Evolutionary conservation across 106 monocot species (phyloP).

Genomic region (Dactylorhiza incarnata): DNA sequence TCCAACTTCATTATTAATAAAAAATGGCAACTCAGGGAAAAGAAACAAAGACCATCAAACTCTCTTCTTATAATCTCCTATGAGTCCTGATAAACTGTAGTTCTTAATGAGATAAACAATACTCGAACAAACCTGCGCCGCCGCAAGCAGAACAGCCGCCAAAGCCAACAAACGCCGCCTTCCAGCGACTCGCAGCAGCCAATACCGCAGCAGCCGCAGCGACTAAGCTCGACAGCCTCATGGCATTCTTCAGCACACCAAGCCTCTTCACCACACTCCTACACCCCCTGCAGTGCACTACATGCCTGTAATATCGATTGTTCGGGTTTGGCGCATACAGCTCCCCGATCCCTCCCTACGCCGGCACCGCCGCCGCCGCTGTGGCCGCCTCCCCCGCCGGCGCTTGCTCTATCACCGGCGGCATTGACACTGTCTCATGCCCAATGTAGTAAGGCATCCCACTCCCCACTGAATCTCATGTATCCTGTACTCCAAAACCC

Average conservation of each 20-base stretch:
- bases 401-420: slow-evolving; percentile 11
- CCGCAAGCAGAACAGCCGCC: too few relatives aligned
- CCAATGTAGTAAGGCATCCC: slow-evolving; percentile 98
- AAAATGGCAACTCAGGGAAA: not conserved
- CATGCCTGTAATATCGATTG: slow-evolving; percentile 14
- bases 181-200: too few relatives aligned
- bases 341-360: slow-evolving; percentile 10
- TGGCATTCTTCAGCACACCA: slow-evolving; percentile 9
- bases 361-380: slow-evolving; percentile 10
- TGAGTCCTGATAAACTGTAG: slow-evolving; percentile 15
- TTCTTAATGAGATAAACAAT: too few relatives aligned
- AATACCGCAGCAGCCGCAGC: too few relatives aligned
- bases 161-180: too few relatives aligned
- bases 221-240: too few relatives aligned
- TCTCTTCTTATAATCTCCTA: slow-evolving; percentile 11
- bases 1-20: too few relatives aligned
- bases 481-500: slow-evolving; percentile 94
- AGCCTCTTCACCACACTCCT: slow-evolving; percentile 4
- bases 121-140: too few relatives aligned
- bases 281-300: slow-evolving; percentile 21
- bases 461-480: slow-evolving; percentile 92
- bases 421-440: slow-evolving; percentile 41
- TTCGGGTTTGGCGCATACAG: slow-evolving; percentile 1
- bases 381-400: slow-evolving; percentile 5
- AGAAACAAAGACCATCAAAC: not conserved